Evolutionary conservation across 2,329 filamentous ascomycete species (phyloP), one percentile per base, ranked within the genome.

Genomic region (Chaetomium sp.): DNA sequence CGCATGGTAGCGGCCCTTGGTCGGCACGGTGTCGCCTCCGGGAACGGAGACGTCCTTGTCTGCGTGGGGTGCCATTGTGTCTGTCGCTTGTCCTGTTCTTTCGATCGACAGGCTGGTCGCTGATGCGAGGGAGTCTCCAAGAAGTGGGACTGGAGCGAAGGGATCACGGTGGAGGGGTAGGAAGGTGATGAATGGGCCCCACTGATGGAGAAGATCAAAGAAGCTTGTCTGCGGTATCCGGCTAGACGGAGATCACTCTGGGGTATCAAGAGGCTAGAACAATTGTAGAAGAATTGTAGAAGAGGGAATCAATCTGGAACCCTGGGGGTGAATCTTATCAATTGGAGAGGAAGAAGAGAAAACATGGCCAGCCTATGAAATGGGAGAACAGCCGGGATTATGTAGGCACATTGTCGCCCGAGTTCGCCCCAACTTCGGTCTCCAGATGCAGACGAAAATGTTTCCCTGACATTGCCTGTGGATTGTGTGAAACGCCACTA

Each of bases 1-100:
- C 62, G 92, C 85, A 80, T 97, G 95, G 81, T 84, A 87, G 70
- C 80, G 62, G 65, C 62, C 65, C 33, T 60, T 65, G 56, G 38
- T 5, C 16, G 31, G 8, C 29, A 23, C 21, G 49, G 16, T 59
- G 63, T 13, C 57, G 58, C n/a, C 29, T n/a, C 31, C 29, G 19
- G 55, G 51, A 35, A 27, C 47, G 21, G 62, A 56, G 55, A 73
- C 72, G 72, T 85, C 78, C 73, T 69, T 72, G 69, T 75, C 72
- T 65, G 85, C 84, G 81, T 87, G 85, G 70, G 85, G 84, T 71
- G 86, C 83, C 86, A 88, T 64, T 77, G 71, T 67, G 51, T 56
- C 49, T 56, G 56, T 23, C 31, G 35, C 35, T 12, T 21, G 51
- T 12, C 13, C 45, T 45, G 21, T 31, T 35, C 25, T 47, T 47